These are phyloP conservation scores for Rhododendron kiyosumense DNA, from an alignment of 148 eudicot species.

Conservation along the genomic window DNA sequence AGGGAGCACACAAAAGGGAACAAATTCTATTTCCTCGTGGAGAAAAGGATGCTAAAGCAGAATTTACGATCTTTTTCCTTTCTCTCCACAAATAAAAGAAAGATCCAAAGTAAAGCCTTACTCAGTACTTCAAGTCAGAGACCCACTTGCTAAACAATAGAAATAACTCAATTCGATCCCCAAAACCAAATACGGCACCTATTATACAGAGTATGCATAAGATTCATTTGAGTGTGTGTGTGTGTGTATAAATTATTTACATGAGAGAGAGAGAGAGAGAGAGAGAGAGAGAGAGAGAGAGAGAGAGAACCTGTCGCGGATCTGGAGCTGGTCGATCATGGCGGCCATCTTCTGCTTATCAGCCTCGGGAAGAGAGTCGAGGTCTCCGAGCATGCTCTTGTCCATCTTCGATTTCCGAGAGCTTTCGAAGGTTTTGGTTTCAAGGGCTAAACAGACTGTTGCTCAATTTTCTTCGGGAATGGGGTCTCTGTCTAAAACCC, in stretches of 20 bases:
- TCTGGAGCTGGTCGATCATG: conserved; percentile 93
- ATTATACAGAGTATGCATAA: not conserved
- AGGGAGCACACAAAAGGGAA: not conserved
- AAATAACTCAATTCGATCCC: not conserved
- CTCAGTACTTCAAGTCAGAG: not conserved
- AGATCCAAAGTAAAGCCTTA: not conserved
- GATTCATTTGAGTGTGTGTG: not conserved
- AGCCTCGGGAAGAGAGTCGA: conserved; percentile 70
- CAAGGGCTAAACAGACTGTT: not conserved
- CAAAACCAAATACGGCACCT: not conserved
- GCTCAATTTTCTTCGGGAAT: not conserved
- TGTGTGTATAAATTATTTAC: not conserved
- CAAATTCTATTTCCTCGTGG: not conserved
- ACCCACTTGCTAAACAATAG: not conserved
- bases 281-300: not conserved
- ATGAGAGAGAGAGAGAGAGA: not conserved
- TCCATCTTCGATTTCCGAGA: conserved; percentile 45
- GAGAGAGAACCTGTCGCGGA: conserved; percentile 76
- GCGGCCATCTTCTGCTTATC: conserved; percentile 70
- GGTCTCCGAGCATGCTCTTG: conserved; percentile 71
- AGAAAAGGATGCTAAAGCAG: not conserved
- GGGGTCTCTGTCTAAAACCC: not conserved
- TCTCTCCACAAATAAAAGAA: not conserved
- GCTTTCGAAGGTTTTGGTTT: not conserved
- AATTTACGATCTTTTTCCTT: not conserved